phyloP scores from a whole-genome alignment of 345 rosid genomes.

The Isatis tinctoria region DNA sequence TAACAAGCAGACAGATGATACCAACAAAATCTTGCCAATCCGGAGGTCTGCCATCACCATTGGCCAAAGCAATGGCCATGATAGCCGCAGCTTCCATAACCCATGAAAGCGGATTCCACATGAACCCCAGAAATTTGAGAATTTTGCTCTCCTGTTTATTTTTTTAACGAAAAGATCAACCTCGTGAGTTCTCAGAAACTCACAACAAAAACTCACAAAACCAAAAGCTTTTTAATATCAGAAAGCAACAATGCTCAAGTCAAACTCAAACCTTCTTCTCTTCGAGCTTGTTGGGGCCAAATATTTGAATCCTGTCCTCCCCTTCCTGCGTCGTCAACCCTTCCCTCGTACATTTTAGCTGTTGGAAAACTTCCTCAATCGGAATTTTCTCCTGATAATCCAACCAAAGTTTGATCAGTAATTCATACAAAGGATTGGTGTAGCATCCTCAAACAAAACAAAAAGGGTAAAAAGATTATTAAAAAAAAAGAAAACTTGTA shows the following conservation, averaged over 20 bases:
- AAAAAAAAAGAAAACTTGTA: neutral
- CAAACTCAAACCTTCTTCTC: slow-evolving; percentile 53
- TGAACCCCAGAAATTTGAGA: slow-evolving; percentile 36
- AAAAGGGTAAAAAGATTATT: neutral
- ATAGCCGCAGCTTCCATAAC: slow-evolving; percentile 43
- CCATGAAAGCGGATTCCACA: slow-evolving; percentile 46
- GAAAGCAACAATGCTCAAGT: slow-evolving; percentile 16
- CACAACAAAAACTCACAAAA: neutral
- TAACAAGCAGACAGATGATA: slow-evolving; percentile 39
- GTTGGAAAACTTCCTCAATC: slow-evolving; percentile 81
- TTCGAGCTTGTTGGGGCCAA: slow-evolving; percentile 94
- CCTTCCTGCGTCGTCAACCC: slow-evolving; percentile 79
- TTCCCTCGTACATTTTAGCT: slow-evolving; percentile 68
- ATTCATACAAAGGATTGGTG: neutral
- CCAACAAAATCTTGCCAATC: slow-evolving; percentile 43
- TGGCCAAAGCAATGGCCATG: slow-evolving; percentile 41
- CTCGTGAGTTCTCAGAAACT: neutral
- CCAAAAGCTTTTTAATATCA: neutral
- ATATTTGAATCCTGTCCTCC: slow-evolving; percentile 59
- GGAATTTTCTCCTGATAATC: slow-evolving; percentile 71
- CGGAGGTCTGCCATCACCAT: slow-evolving; percentile 38
- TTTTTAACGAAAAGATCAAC: neutral
- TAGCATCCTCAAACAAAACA: neutral
- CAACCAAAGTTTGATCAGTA: neutral
- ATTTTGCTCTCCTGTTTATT: slow-evolving; percentile 21